Percentiles rank a stretch among this genome's conserved stretches.
phyloP scores from a whole-genome alignment of 495 filamentous ascomycete genomes.

The Neurospora africana region DNA sequence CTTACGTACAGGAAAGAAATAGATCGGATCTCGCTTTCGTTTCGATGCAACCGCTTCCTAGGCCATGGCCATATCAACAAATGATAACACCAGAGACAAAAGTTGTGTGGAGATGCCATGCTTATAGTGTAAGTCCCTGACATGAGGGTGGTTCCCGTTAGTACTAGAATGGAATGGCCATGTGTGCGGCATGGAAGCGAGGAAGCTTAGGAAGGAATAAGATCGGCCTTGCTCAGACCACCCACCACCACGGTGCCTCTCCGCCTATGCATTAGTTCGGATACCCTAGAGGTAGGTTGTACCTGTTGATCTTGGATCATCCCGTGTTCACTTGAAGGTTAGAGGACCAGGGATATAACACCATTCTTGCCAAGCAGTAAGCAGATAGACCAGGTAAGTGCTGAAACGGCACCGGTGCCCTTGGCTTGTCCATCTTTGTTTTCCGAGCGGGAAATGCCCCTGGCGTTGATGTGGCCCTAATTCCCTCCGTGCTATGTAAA shows the following conservation, averaged over 20 bases:
- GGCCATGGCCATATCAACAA: too few relatives aligned
- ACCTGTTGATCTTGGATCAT: neutral
- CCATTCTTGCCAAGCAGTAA: neutral
- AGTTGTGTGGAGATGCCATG: neutral
- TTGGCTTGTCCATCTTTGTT: neutral
- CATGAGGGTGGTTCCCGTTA: neutral
- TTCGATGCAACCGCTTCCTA: neutral
- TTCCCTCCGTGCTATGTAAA: neutral
- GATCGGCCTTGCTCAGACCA: neutral
- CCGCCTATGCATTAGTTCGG: neutral
- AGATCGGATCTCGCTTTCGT: neutral
- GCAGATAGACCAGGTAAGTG: neutral
- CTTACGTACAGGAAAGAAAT: neutral
- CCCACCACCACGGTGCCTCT: neutral
- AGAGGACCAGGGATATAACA: neutral
- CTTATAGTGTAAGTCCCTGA: neutral
- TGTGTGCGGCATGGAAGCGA: neutral
- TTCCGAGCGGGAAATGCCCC: neutral
- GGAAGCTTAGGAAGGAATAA: neutral
- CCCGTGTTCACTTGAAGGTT: neutral
- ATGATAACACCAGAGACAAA: neutral
- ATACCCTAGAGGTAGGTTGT: neutral
- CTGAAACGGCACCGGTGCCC: neutral
- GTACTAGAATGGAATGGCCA: neutral
- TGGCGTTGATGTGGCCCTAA: neutral